A percentile compares a stretch with the other conserved stretches of the same genome.
Conservation (phyloP, 176 grass and related monocot genomes). For the Aegilops sharonensis region DNA sequence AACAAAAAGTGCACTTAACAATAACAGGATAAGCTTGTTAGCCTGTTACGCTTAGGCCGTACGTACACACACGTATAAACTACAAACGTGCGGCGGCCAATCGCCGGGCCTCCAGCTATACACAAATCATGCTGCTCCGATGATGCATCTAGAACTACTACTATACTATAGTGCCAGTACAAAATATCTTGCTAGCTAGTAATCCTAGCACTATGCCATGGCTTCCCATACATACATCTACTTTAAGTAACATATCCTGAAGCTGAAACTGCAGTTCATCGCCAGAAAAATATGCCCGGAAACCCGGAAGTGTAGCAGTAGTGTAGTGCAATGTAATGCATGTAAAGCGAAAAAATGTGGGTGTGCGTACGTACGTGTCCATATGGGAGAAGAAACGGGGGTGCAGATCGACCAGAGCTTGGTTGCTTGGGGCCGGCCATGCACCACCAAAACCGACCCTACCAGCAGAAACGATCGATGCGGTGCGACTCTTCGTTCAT, state of each 20-base stretch:
- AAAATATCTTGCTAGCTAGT: background rate
- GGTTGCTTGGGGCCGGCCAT: conserved; percentile 18
- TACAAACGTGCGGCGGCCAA: conserved; percentile 35
- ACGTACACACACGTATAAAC: conserved; percentile 18
- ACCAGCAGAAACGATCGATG: conserved; percentile 7
- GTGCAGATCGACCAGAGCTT: conserved; percentile 24
- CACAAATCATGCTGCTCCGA: conserved; percentile 14
- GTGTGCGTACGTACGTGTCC: conserved; percentile 28
- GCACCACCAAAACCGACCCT: background rate
- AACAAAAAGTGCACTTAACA: background rate
- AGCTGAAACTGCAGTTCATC: background rate
- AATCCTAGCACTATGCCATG: background rate
- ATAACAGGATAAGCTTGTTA: conserved; percentile 57
- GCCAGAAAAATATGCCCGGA: background rate
- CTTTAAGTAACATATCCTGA: conserved; percentile 31
- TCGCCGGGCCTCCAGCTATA: conserved; percentile 19
- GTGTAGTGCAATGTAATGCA: conserved; percentile 2
- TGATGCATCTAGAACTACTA: conserved; percentile 39
- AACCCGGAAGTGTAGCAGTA: background rate
- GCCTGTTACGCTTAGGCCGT: conserved; percentile 22
- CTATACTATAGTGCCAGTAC: background rate
- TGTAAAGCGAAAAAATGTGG: background rate
- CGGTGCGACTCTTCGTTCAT: background rate
- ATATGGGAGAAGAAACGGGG: background rate
- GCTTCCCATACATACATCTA: background rate